Base-by-base conservation (phyloP, 2,329 filamentous ascomycete species). In the Hirsutella minnesotensis region DNA sequence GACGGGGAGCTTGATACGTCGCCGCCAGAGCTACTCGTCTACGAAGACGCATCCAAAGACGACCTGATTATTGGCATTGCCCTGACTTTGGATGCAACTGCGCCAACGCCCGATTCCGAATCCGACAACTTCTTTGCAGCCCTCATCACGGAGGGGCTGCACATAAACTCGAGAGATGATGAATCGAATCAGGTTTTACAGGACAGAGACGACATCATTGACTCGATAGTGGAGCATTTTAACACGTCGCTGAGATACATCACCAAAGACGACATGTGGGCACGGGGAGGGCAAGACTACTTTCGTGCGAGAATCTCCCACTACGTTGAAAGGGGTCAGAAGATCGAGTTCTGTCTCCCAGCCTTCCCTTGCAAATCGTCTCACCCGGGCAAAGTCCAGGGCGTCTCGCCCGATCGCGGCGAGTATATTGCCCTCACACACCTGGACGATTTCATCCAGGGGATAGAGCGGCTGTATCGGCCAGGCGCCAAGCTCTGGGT, bases 311-410 rank as follows among this genome's bases (percentile, higher is more conserved):
- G 45, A 7, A 47, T 58, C 31, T 27, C 42, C 7, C 49, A 53
- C 27, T 59, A 56, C 39, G 53, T 51, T 3, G 43, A 44, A 10
- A 49, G 52, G 4, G 44, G 49, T 2, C 46, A 47, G 1, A 31
- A 30, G 12, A 46, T 59, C 22, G 51, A 61, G 18, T 45, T 62
- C 22, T 55, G 52, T n/a, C 53, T 65, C 9, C 62, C 62, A 1
- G 62, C 61, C 2, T 65, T 65, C 34, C 62, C 62, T 0, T 65
- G 62, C 53, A 65, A 65, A 47, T 64, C 62, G 8, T 59, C 61
- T 5, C 62, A 60, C 35, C 47, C 45, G 2, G 46, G 56, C 22
- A 65, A 65, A 42, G 61, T 62, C 9, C 41, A 49, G 7, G 56
- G 59, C 2, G 47, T 49, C 15, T 45, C 49, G 2, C 62, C 62